Percentiles rank a stretch among this genome's conserved stretches.
phyloP scores from a whole-genome alignment of 2,329 filamentous ascomycete genomes.

The Trichophyton equinum region DNA sequence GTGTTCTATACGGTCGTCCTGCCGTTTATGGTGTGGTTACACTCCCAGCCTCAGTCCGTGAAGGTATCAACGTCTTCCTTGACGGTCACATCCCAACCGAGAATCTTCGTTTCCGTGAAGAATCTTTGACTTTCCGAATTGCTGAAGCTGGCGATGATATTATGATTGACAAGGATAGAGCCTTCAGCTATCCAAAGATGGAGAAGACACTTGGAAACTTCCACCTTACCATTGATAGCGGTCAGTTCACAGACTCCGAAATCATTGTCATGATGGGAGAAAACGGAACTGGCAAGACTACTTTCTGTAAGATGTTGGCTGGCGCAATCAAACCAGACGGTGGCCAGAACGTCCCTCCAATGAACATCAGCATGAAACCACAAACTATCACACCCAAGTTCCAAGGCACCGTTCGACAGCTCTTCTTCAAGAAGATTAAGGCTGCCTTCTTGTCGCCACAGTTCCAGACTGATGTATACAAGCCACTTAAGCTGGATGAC shows the following conservation, averaged over 20 bases:
- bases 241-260: constrained; percentile 92
- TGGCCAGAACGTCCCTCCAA: constrained; percentile 64
- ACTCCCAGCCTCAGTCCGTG: constrained; percentile 84
- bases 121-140: constrained; percentile 90
- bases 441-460: constrained; percentile 89
- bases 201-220: constrained; percentile 86
- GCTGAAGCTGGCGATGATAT: constrained; percentile 83
- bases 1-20: constrained; percentile 88
- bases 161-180: constrained; percentile 67
- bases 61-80: constrained; percentile 99
- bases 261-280: constrained; percentile 99
- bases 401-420: constrained; percentile 85
- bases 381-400: constrained; percentile 99
- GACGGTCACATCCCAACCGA: constrained; percentile 97
- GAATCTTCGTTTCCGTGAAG: constrained; percentile 95
- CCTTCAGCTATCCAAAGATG: constrained; percentile 81
- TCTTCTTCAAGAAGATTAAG: constrained; percentile 99
- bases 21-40: constrained; percentile 97
- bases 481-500: constrained; percentile 96
- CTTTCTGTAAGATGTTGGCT: constrained; percentile 91
- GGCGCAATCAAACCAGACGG: constrained; percentile 86
- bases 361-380: constrained; percentile 99
- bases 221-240: constrained; percentile 65
- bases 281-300: constrained; percentile 98
- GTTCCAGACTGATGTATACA: constrained; percentile 99